Conservation (phyloP, 495 filamentous ascomycete genomes). For the Polyplosphaeria fusca region DNA sequence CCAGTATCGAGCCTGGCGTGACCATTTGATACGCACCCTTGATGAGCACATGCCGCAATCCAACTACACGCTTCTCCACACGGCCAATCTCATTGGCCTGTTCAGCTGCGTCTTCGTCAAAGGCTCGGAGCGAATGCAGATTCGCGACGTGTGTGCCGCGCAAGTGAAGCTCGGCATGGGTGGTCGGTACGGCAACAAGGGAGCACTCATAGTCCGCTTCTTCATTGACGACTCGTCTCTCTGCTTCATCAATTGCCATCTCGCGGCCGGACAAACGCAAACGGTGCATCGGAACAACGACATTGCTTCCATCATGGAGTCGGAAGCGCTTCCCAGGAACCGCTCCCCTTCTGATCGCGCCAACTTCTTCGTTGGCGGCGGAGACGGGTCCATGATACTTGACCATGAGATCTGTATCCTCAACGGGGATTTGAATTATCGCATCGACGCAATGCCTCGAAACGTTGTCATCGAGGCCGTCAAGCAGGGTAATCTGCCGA, state of each 20-base stretch:
- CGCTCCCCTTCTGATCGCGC: constrained; percentile 47
- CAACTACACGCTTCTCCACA: constrained; percentile 82
- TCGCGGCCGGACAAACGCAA: constrained; percentile 88
- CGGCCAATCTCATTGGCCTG: constrained; percentile 83
- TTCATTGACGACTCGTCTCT: constrained; percentile 86
- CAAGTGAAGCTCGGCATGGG: constrained; percentile 95
- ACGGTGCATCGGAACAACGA: constrained; percentile 91
- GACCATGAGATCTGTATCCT: constrained; percentile 95
- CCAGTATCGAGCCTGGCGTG: constrained; percentile 93
- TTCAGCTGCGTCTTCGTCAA: constrained; percentile 96
- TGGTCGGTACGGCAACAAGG: constrained; percentile 92
- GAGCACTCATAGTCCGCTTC: constrained; percentile 87
- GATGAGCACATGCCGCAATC: constrained; percentile 80
- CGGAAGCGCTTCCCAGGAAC: constrained; percentile 58
- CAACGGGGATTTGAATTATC: constrained; percentile 97
- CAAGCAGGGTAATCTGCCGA: constrained; percentile 72
- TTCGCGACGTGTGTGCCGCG: constrained; percentile 70
- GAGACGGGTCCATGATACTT: constrained; percentile 92
- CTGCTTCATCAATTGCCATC: constrained; percentile 96
- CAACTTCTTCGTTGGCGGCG: constrained; percentile 81
- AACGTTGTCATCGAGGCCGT: constrained; percentile 85
- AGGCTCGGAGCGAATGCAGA: constrained; percentile 65
- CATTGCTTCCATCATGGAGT: constrained; percentile 83
- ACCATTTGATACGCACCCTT: constrained; percentile 74
- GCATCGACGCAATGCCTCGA: constrained; percentile 93